phyloP scores from a whole-genome alignment of 2,329 filamentous ascomycete genomes.

The Alternaria conjuncta region DNA sequence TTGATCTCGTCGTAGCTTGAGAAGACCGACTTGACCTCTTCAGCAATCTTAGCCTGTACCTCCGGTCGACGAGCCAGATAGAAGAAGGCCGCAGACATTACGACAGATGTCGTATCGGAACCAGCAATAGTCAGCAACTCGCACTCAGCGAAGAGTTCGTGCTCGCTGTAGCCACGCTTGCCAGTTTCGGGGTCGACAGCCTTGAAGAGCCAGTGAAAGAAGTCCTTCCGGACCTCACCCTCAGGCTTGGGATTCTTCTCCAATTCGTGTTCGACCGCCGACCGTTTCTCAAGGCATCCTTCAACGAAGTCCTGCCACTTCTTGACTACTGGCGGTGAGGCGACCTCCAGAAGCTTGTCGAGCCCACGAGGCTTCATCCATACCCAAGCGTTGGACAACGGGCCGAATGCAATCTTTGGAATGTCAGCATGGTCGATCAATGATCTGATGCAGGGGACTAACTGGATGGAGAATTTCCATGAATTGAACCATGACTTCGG shows the following conservation, averaged over 20 bases:
- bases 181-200: conserved; percentile 51
- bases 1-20: conserved; percentile 25
- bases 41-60: conserved; percentile 20
- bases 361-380: conserved; percentile 33
- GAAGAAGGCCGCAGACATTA: conserved; percentile 28
- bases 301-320: conserved; percentile 26
- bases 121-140: conserved; percentile 33
- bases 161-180: conserved; percentile 39
- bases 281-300: conserved; percentile 20
- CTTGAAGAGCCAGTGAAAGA: conserved; percentile 52
- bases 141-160: conserved; percentile 47
- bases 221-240: conserved; percentile 44
- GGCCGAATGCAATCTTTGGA: conserved; percentile 4
- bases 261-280: conserved; percentile 16
- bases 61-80: conserved; percentile 24
- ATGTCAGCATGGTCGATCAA: neutral
- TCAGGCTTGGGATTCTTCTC: conserved; percentile 23
- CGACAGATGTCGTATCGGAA: conserved; percentile 28
- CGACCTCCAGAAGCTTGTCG: conserved; percentile 20
- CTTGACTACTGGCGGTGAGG: conserved; percentile 18
- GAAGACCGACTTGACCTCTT: conserved; percentile 27
- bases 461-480: conserved; percentile 27
- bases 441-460: neutral
- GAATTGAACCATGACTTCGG: conserved; percentile 26
- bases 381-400: conserved; percentile 18